A percentile compares a stretch with the other conserved stretches of the same genome.
Conservation (phyloP, 2,329 filamentous ascomycete species). For the Xylaria sp. region DNA sequence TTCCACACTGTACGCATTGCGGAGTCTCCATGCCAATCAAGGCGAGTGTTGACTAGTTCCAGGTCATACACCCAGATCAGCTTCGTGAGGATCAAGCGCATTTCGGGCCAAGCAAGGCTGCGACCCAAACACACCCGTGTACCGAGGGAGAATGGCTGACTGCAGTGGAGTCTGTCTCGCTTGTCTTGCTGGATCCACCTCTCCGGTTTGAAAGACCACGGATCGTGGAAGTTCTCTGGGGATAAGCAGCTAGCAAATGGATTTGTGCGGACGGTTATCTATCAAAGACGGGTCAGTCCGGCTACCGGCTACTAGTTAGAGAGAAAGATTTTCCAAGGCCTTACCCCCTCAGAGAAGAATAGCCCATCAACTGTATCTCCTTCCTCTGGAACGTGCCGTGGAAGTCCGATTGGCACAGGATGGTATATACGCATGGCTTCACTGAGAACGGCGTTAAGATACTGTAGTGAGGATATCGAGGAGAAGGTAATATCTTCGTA, state of each 20-base stretch:
- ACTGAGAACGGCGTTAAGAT: background rate
- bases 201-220: constrained; percentile 32
- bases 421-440: constrained; percentile 18
- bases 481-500: too few species aligned
- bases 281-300: too few species aligned
- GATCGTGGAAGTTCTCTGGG: constrained; percentile 24
- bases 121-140: constrained; percentile 30
- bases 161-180: constrained; percentile 18
- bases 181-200: constrained; percentile 28
- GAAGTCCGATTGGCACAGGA: constrained; percentile 11
- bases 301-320: too few species aligned
- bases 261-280: constrained; percentile 4
- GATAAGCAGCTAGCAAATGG: background rate
- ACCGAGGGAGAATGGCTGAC: constrained; percentile 38
- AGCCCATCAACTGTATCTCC: constrained; percentile 11
- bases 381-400: constrained; percentile 14
- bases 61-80: constrained; percentile 25
- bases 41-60: background rate
- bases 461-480: background rate
- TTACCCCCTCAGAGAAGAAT: constrained; percentile 9
- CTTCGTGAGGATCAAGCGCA: constrained; percentile 13
- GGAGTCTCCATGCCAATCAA: constrained; percentile 20
- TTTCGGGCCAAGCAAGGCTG: constrained; percentile 23
- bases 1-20: constrained; percentile 15
- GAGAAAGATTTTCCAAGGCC: background rate